phyloP scores from a whole-genome alignment of 2,329 filamentous ascomycete species.

The Calonectria montana region DNA sequence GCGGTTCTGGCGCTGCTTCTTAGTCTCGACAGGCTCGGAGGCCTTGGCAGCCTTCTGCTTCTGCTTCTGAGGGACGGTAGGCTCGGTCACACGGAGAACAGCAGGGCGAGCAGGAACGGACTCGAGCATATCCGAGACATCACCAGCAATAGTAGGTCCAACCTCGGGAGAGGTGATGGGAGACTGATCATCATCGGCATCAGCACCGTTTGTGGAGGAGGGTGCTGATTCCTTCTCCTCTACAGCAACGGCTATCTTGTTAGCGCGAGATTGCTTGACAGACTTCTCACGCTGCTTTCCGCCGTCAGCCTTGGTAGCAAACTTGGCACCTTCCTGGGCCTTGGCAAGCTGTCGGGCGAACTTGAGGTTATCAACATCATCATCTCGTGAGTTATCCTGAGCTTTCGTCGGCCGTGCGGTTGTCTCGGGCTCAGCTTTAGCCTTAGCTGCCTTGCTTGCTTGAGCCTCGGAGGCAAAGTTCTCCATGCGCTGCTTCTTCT shows the following conservation, averaged over 20 bases:
- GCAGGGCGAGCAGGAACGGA: constrained; percentile 74
- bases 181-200: constrained; percentile 86
- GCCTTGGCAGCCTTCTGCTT: constrained; percentile 72
- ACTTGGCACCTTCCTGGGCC: constrained; percentile 76
- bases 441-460: constrained; percentile 57
- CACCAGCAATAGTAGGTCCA: constrained; percentile 68
- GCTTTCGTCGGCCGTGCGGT: constrained; percentile 43
- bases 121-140: constrained; percentile 94
- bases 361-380: constrained; percentile 76
- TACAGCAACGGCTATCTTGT: constrained; percentile 58
- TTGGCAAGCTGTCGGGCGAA: constrained; percentile 81
- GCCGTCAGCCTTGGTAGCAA: constrained; percentile 63
- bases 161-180: constrained; percentile 74
- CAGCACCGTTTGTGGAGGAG: constrained; percentile 77
- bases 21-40: constrained; percentile 79
- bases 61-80: constrained; percentile 67
- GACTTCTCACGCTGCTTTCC: constrained; percentile 75
- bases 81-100: constrained; percentile 81
- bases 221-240: constrained; percentile 57
- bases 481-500: constrained; percentile 60
- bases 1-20: constrained; percentile 95
- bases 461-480: constrained; percentile 52
- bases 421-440: constrained; percentile 49
- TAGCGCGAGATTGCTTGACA: constrained; percentile 75
- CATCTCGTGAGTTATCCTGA: constrained; percentile 60